Base-by-base conservation (phyloP, 1,139 yeast species). In the Protomyces lactucae-debilis region DNA sequence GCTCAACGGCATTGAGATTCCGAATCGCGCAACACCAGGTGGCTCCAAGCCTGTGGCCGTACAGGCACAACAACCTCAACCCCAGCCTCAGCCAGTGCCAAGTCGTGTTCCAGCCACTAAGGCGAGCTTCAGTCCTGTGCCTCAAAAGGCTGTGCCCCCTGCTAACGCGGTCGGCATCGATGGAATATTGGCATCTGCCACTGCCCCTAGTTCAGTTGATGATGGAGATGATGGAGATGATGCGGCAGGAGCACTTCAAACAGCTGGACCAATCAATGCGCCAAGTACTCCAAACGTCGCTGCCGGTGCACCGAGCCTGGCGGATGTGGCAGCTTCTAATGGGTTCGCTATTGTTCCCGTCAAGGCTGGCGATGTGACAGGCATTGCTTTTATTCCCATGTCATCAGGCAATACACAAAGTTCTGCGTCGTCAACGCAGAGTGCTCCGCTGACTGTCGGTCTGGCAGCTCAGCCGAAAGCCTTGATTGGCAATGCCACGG, bases 341-440 rank as follows among this genome's bases (percentile, higher is more conserved):
- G 55, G 63, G 5, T 43, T 59, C 16, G 57, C 57, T 10, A 16
- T 59, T 14, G 52, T 59, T 2, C 63, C 63, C 23, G 46, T 59
- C 52, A 59, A 52, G 35, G 56, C 63, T 23, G 57, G 57, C 28
- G 63, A 52, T 23, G 52, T 52, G 10, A 40, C 43, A 25, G 63
- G 63, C n/a, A 59, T 59, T 25, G 63, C 63, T 14, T 52, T 59
- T 10, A 9, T 59, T 37, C 63, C 63, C 8, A 45, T 59, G 14
- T 23, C 43, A 14, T 43, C 60, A 6, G 52, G 10, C 23, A 32
- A 21, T 3, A 35, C 54, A 28, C 10, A 12, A 18, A n/a, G 23
- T 23, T 32, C 60, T 2, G 36, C 60, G n/a, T n/a, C 23, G 23
- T 2, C 16, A 18, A 16, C 48, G 12, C 14, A n/a, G 25, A 14